Evolutionary conservation across 2,329 filamentous ascomycete genomes (phyloP), one percentile per base, ranked within the genome.

Genomic region (Rutstroemia sp.): DNA sequence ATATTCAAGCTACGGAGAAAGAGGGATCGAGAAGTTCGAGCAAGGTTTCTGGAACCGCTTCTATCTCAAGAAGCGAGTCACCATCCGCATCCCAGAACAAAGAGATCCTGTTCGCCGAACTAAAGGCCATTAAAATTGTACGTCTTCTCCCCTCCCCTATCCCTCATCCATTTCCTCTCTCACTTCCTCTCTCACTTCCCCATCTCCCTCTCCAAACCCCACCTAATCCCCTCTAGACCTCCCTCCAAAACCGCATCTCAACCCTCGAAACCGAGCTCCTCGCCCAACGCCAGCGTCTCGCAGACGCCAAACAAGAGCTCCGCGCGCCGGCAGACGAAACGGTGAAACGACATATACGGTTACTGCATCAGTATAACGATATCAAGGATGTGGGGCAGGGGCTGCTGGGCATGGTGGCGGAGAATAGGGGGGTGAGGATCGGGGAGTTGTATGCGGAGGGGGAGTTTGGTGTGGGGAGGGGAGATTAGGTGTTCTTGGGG

Each of bases 311-410:
- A 4, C 60, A 62, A 37, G 66, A 68, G 23, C 63, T 73, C 7
- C 65, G 65, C 68, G 71, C 65, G 19, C 64, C 65, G 14, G 66
- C 68, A 7, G 73, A 78, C 42, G 70, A 72, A 19, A 79, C 81
- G 9, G 80, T 86, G 51, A 78, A 82, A 54, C 72, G 73, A 34
- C 85, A 88, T 67, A 88, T 88, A 65, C 76, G 76, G 57, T 73
- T 84, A 4, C 73, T 89, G 34, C 84, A 87, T 61, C 73, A 80
- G 57, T 89, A 88, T 71, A 89, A 89, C 64, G 84, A 87, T 68
- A 81, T 88, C 63, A 82, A 84, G 60, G 86, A 89, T 68, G 73
- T 86, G 7, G 85, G 80, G 0, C 78, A 83, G 64, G 84, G 83
- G 0, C 65, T 89, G 30, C 77, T 88, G 71, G 83, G 83, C 0